phyloP scores from a whole-genome alignment of 108 stramenopile species.

The Epithemia pelagica region DNA sequence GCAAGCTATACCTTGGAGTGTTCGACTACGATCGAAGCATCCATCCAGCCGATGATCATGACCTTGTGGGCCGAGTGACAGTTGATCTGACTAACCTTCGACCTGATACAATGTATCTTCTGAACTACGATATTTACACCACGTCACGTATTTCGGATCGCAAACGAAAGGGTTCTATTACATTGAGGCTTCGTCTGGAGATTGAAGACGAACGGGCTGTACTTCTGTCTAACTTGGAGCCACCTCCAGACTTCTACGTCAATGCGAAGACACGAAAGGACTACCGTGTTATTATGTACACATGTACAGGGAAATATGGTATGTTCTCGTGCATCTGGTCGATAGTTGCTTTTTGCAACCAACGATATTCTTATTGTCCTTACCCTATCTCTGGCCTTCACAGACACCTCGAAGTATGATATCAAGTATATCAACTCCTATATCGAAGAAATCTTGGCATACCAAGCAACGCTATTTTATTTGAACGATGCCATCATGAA shows the following conservation, averaged over 20 bases:
- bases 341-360: background rate
- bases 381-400: background rate
- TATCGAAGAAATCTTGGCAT: conserved; percentile 7
- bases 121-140: conserved; percentile 56
- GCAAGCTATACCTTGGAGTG: conserved; percentile 54
- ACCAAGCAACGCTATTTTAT: conserved; percentile 3
- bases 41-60: conserved; percentile 32
- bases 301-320: conserved; percentile 53
- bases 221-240: conserved; percentile 34
- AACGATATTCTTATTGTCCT: conserved; percentile 1
- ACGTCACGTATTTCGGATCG: conserved; percentile 26
- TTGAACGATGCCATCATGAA: conserved; percentile 40
- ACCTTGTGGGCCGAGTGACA: conserved; percentile 62
- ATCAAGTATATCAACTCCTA: conserved; percentile 46
- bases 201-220: conserved; percentile 45
- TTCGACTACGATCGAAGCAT: conserved; percentile 62
- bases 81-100: conserved; percentile 61
- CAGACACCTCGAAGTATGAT: conserved; percentile 41
- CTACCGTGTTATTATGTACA: conserved; percentile 50
- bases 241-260: conserved; percentile 49
- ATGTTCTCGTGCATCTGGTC: conserved; percentile 22
- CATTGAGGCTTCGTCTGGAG: conserved; percentile 42
- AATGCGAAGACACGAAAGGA: conserved; percentile 59
- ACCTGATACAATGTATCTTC: conserved; percentile 47
- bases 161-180: conserved; percentile 27